Base-by-base conservation (phyloP, 805 yeast species). In the Sugiyamaella floridensis region DNA sequence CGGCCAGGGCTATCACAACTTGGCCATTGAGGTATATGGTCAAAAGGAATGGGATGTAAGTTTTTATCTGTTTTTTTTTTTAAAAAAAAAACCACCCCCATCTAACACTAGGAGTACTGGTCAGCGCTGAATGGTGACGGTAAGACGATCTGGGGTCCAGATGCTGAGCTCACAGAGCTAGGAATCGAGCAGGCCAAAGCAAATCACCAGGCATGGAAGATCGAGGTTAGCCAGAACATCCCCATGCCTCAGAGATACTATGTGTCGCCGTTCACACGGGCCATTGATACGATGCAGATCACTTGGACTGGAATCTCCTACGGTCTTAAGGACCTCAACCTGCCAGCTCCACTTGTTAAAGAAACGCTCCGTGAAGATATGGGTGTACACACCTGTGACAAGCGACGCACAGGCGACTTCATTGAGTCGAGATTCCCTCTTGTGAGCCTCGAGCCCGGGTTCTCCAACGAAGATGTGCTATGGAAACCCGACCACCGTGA, bases 1-100 rank as follows among this genome's bases (percentile, higher is more conserved):
- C 54, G 81, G 81, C 5, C 78, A 78, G 58, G 82, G 81, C 1
- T 77, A 60, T 60, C 82, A 78, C 60, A 78, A 78, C 58, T 60
- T 70, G 49, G 79, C 78, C 34, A 75, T 75, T 57, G 50, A 67
- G 15, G 67, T 65, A 50, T 77, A 77, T 57, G 81, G 80, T 12
- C 67, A 73, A 40, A 61, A 67, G 34, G 70, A 60, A 15, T 77
- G 80, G 81, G 71, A 76, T 55, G 52, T 49, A 44, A 43, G 52
- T 49, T 12, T 15, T 20, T 15, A 5, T n/a, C n/a, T n/a, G 34
- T 37, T 28, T 6, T 32, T 11, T 10, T 7, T 11, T 15, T 45
- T 2, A 26, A 37, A 15, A 15, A n/a, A n/a, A n/a, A n/a, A n/a
- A n/a, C n/a, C n/a, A n/a, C n/a, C n/a, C 34, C 19, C 7, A 26